Conservation (phyloP, 805 yeast genomes). For the Hanseniaspora occidentalis region DNA sequence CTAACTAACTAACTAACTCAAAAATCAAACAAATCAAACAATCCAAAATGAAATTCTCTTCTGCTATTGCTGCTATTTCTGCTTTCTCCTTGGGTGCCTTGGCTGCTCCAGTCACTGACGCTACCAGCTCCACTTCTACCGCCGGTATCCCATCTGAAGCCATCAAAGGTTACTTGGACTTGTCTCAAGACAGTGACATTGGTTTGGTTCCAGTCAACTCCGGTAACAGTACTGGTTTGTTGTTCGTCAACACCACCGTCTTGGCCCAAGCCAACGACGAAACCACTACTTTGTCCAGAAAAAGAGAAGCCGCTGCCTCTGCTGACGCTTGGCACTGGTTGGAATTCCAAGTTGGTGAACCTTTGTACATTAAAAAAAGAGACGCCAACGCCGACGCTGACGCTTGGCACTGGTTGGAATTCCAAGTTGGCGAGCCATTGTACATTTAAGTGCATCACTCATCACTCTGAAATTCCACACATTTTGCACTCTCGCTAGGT, state of each 20-base stretch:
- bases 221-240: constrained; percentile 17
- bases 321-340: too few species aligned
- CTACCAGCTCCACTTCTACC: constrained; percentile 1
- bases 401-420: constrained; percentile 21
- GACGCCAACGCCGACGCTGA: constrained; percentile 7
- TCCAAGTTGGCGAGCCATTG: constrained; percentile 17
- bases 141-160: constrained; percentile 20
- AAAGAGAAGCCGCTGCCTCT: constrained; percentile 21
- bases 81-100: constrained; percentile 1
- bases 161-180: constrained; percentile 19
- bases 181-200: constrained; percentile 17
- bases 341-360: too few species aligned
- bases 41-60: constrained; percentile 7
- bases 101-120: constrained; percentile 3
- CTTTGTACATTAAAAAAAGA: too few species aligned
- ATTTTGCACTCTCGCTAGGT: too few species aligned
- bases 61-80: constrained; percentile 3
- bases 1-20: neutral
- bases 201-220: constrained; percentile 20
- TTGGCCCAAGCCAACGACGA: constrained; percentile 13
- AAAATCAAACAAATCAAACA: neutral
- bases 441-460: too few species aligned
- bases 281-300: constrained; percentile 8
- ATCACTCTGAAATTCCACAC: too few species aligned
- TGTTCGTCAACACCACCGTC: constrained; percentile 23